Evolutionary conservation across 768 basidiomycete species (phyloP).

Genomic region (Mycena galopus): DNA sequence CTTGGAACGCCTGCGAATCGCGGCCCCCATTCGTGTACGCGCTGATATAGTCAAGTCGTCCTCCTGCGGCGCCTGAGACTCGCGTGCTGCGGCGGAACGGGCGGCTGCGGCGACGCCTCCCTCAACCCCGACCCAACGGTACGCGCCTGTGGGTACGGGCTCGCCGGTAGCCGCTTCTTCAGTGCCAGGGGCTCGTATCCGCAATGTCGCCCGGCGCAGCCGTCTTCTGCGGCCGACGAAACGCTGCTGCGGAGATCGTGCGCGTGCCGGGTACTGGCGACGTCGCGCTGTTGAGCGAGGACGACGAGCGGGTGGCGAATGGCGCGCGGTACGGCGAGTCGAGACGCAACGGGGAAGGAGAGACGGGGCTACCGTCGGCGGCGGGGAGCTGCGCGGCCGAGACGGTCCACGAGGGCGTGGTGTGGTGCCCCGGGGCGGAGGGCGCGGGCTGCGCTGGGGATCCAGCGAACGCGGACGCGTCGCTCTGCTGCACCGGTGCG

Average conservation of each 20-base stretch:
- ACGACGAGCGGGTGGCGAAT: constrained; percentile 47
- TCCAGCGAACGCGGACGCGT: background rate
- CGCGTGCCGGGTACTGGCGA: constrained; percentile 55
- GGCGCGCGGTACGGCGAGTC: constrained; percentile 45
- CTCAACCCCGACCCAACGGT: constrained; percentile 13
- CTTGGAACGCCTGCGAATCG: constrained; percentile 34
- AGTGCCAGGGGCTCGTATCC: constrained; percentile 63
- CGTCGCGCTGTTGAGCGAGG: constrained; percentile 45
- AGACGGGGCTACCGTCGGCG: constrained; percentile 25
- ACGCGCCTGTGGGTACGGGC: constrained; percentile 54
- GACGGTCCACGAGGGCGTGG: constrained; percentile 34
- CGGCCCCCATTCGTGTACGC: constrained; percentile 58
- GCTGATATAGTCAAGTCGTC: constrained; percentile 70
- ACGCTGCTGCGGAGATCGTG: constrained; percentile 84
- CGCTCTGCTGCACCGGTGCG: constrained; percentile 7
- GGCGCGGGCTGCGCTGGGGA: constrained; percentile 14
- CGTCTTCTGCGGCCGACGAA: constrained; percentile 63
- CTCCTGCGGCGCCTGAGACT: constrained; percentile 41
- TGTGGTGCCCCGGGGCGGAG: constrained; percentile 20
- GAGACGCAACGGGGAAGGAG: constrained; percentile 38
- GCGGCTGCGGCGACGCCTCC: constrained; percentile 21
- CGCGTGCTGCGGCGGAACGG: constrained; percentile 36
- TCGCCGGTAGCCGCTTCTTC: constrained; percentile 63
- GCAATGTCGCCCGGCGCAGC: constrained; percentile 44
- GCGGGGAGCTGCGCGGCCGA: constrained; percentile 1